Conservation (phyloP, 441 rosid species). For the Viola pubescens region DNA sequence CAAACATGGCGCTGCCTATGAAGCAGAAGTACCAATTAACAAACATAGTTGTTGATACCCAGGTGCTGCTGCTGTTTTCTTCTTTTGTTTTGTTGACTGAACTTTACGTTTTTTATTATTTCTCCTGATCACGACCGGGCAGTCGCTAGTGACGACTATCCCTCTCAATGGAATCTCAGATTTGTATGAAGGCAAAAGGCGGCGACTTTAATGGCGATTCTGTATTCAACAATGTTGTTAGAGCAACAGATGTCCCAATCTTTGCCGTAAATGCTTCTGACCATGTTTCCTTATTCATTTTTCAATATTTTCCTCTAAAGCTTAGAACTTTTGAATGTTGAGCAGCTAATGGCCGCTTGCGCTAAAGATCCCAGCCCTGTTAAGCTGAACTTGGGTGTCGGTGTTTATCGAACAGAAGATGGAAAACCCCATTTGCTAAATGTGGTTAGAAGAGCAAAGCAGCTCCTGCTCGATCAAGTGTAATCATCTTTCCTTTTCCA, state of each 20-base stretch:
- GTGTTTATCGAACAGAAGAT: constrained; percentile 85
- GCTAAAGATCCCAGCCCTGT: constrained; percentile 69
- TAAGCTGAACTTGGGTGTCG: constrained; percentile 77
- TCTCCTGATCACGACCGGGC: too few relatives aligned
- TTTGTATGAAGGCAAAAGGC: neutral
- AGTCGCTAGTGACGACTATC: neutral
- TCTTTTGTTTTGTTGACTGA: too few relatives aligned
- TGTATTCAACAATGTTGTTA: constrained; percentile 26
- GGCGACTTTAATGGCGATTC: constrained; percentile 18
- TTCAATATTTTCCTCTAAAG: neutral
- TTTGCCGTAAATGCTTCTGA: constrained; percentile 25
- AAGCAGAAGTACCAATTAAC: too few relatives aligned
- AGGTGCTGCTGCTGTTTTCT: too few relatives aligned
- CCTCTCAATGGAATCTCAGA: constrained; percentile 15
- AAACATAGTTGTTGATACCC: too few relatives aligned
- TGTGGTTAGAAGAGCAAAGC: constrained; percentile 78
- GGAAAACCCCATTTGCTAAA: constrained; percentile 77
- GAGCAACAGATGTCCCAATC: constrained; percentile 37
- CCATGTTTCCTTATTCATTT: neutral
- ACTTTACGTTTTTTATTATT: too few relatives aligned
- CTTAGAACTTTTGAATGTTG: neutral
- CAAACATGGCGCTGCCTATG: too few relatives aligned
- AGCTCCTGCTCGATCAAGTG: constrained; percentile 52
- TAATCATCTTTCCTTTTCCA: constrained; percentile 10
- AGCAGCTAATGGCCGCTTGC: constrained; percentile 56